These are phyloP conservation scores for Xylaria sp. DNA, from an alignment of 2,329 filamentous ascomycete species.

Conservation along the genomic window DNA sequence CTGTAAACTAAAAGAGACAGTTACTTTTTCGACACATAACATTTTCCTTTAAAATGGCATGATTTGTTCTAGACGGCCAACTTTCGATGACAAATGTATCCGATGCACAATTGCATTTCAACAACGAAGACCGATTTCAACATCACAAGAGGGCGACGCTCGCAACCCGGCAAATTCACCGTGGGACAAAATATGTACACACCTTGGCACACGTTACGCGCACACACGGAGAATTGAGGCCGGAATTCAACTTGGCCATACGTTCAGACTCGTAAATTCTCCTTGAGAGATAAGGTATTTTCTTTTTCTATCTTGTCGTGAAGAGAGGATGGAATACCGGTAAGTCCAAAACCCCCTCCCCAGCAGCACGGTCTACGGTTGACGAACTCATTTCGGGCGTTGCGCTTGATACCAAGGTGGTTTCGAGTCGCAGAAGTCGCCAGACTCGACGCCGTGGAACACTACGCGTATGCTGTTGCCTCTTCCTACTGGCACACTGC, in stretches of 20 bases:
- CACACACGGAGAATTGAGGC: not conserved
- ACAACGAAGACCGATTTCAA: not conserved
- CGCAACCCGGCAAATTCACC: not conserved
- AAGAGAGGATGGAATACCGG: not conserved
- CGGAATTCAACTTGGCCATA: slow-evolving; percentile 1
- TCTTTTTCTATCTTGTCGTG: not conserved
- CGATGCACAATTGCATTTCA: not conserved
- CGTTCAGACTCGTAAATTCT: not conserved
- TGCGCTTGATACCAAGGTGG: not conserved
- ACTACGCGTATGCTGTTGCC: slow-evolving; percentile 17
- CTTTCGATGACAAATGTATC: not conserved
- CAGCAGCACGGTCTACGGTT: not conserved
- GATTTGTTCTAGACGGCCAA: not conserved
- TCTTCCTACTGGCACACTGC: slow-evolving; percentile 13
- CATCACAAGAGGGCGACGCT: not conserved
- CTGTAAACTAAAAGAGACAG: not conserved
- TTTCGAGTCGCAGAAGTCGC: slow-evolving; percentile 8
- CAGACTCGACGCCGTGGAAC: slow-evolving; percentile 12
- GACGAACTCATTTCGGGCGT: slow-evolving; percentile 13
- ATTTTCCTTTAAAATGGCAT: not conserved
- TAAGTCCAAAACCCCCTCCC: not conserved
- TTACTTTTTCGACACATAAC: no score
- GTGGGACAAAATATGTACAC: not conserved
- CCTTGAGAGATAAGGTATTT: not conserved
- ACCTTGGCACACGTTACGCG: not conserved